Conservation (phyloP, 192 early-diverging fungal species). For the Backusella psychrophila region DNA sequence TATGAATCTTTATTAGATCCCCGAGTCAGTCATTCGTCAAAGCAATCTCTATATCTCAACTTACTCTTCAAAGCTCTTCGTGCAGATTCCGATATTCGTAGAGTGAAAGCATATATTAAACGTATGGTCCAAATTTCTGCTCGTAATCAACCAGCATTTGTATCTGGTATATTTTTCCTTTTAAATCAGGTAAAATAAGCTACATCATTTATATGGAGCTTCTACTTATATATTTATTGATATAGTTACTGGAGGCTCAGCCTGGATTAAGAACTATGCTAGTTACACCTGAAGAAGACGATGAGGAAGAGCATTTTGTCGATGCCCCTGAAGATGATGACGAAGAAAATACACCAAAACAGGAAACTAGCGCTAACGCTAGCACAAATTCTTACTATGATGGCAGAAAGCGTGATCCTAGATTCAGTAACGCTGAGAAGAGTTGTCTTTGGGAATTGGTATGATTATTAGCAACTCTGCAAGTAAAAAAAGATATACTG, state of each 20-base stretch:
- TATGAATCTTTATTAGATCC: slow-evolving; percentile 88
- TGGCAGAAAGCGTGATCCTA: slow-evolving; percentile 82
- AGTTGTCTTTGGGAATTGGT: slow-evolving; percentile 93
- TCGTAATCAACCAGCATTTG: slow-evolving; percentile 76
- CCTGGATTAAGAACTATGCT: slow-evolving; percentile 64
- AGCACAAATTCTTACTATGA: slow-evolving; percentile 58
- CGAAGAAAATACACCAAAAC: slow-evolving; percentile 5
- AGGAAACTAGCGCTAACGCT: slow-evolving; percentile 10
- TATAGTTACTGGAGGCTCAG: slow-evolving; percentile 43
- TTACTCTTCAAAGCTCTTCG: slow-evolving; percentile 83
- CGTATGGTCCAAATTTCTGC: slow-evolving; percentile 80
- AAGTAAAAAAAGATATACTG: neutral
- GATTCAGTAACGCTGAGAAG: slow-evolving; percentile 74
- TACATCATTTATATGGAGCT: neutral
- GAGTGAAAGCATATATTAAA: slow-evolving; percentile 87
- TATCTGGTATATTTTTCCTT: slow-evolving; percentile 83
- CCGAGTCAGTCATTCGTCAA: slow-evolving; percentile 71
- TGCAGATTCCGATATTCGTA: slow-evolving; percentile 61
- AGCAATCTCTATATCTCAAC: slow-evolving; percentile 94
- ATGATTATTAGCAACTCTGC: slow-evolving; percentile 11
- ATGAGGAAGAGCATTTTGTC: slow-evolving; percentile 58
- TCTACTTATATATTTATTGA: slow-evolving; percentile 7
- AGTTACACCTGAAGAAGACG: slow-evolving; percentile 67
- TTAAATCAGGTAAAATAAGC: slow-evolving; percentile 60
- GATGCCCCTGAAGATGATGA: slow-evolving; percentile 56